Evolutionary conservation across 768 basidiomycete genomes (phyloP).

Genomic region (Amanita exitialis): DNA sequence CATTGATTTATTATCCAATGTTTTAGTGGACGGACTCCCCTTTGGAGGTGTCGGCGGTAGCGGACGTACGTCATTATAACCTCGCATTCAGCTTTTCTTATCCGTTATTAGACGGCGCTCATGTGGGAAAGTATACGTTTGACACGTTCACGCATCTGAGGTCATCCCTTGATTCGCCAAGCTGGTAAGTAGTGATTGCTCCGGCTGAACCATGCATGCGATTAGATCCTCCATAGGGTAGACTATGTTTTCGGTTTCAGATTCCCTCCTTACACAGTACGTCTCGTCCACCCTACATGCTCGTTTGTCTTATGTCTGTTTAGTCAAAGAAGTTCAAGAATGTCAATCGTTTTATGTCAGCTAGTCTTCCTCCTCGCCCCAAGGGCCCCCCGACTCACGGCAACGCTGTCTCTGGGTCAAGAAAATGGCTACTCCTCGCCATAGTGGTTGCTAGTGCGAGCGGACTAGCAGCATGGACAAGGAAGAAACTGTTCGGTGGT

Average conservation of each 20-base stretch:
- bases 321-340: slow-evolving; percentile 24
- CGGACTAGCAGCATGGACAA: slow-evolving; percentile 29
- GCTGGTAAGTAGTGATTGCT: slow-evolving; percentile 33
- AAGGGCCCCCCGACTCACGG: slow-evolving; percentile 14
- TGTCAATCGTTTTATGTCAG: slow-evolving; percentile 14
- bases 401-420: slow-evolving; percentile 19
- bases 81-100: background rate
- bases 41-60: slow-evolving; percentile 20
- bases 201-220: background rate
- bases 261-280: slow-evolving; percentile 52
- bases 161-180: slow-evolving; percentile 47
- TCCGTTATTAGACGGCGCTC: slow-evolving; percentile 41
- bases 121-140: slow-evolving; percentile 67
- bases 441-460: slow-evolving; percentile 32
- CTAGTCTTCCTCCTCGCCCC: slow-evolving; percentile 35
- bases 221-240: slow-evolving; percentile 23
- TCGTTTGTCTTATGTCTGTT: background rate
- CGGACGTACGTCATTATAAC: slow-evolving; percentile 3
- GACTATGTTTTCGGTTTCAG: slow-evolving; percentile 40
- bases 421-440: slow-evolving; percentile 40
- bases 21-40: slow-evolving; percentile 15
- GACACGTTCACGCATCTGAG: slow-evolving; percentile 73
- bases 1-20: background rate
- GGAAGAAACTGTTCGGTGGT: slow-evolving; percentile 13
- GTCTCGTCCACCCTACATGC: slow-evolving; percentile 2